Conservation (phyloP, 2,329 filamentous ascomycete species). For the Dactylellina sp. region DNA sequence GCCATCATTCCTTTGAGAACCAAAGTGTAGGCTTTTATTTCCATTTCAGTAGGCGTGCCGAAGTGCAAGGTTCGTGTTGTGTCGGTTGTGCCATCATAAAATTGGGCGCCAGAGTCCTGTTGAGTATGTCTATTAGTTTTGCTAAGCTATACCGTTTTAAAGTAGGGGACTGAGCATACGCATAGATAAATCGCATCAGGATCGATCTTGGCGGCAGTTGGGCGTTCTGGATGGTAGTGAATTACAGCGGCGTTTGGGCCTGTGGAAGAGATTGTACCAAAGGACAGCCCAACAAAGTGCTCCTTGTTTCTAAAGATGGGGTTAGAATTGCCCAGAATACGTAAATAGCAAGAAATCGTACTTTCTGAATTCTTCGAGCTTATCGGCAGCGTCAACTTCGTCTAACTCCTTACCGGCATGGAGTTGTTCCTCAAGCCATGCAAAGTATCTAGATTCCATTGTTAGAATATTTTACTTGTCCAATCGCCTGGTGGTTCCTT, state of each 20-base stretch:
- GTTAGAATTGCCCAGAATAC: not conserved
- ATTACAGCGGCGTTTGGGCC: slow-evolving; percentile 94
- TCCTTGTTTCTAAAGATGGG: slow-evolving; percentile 63
- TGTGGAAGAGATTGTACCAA: slow-evolving; percentile 95
- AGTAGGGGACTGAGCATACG: too few relatives aligned
- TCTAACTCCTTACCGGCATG: slow-evolving; percentile 78
- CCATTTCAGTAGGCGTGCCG: slow-evolving; percentile 81
- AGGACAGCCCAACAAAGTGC: slow-evolving; percentile 88
- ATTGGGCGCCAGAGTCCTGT: slow-evolving; percentile 91
- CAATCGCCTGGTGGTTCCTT: not conserved
- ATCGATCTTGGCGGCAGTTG: slow-evolving; percentile 84
- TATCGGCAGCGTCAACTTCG: slow-evolving; percentile 91
- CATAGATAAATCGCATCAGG: slow-evolving; percentile 90
- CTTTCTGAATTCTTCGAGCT: slow-evolving; percentile 78
- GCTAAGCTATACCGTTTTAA: too few relatives aligned
- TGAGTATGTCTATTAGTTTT: not conserved
- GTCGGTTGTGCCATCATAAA: slow-evolving; percentile 93
- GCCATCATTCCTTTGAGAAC: slow-evolving; percentile 95
- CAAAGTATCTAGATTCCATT: slow-evolving; percentile 74
- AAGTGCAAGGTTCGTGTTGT: slow-evolving; percentile 95
- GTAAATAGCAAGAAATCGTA: slow-evolving; percentile 58
- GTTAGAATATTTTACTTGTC: not conserved
- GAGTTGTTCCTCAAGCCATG: slow-evolving; percentile 93
- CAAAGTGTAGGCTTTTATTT: slow-evolving; percentile 90
- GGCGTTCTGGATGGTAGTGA: slow-evolving; percentile 90